Base-by-base conservation (phyloP, 2,329 filamentous ascomycete genomes). In the Arachnomyces sp. region DNA sequence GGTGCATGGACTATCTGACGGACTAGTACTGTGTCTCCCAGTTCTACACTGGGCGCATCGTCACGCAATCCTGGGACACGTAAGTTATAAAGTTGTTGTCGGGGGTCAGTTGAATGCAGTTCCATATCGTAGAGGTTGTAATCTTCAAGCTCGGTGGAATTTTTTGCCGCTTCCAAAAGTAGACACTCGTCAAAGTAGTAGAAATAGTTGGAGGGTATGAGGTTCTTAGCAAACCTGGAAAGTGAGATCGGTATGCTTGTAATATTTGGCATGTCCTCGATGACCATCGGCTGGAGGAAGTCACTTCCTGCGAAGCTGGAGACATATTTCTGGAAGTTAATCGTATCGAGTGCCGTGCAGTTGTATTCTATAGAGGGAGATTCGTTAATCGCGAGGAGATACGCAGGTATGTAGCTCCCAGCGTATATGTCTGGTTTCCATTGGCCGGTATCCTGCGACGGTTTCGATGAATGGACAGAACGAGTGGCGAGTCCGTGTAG, bases 41-140 rank as follows among this genome's bases (percentile, higher is more conserved):
- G 38, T 14, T 47, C 40, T 17, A 57, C 44, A 5, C 33, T 35
- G 15, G 54, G 54, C 6, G 50, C 31, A 16, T 46, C 45, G 32
- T 57, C 54, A 35, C 45, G 44, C 29, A 57, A 36, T 9, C 53
- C 54, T 8, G 54, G 54, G 7, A 57, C 42, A 14, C 42, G 46
- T 7, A 56, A 34, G n/a, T 38, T 36, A 34, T 50, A 56, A 3
- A 52, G 38, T n/a, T 45, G 34, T n/a, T 45, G 42, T 15, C 28
- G 31, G 4, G 15, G 28, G 30, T 47, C 42, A 2, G 38, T 33
- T 8, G 37, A 11, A 28, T 39, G 31, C n/a, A 56, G 34, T 11
- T 31, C 17, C 8, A 49, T 39, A 18, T 47, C 44, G 28, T 50
- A 57, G 4, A 56, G 43, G 31, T 42, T 40, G 14, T 47, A 44